Conservation (phyloP, 139 green algal species). For the Ettlia oleoabundans region DNA sequence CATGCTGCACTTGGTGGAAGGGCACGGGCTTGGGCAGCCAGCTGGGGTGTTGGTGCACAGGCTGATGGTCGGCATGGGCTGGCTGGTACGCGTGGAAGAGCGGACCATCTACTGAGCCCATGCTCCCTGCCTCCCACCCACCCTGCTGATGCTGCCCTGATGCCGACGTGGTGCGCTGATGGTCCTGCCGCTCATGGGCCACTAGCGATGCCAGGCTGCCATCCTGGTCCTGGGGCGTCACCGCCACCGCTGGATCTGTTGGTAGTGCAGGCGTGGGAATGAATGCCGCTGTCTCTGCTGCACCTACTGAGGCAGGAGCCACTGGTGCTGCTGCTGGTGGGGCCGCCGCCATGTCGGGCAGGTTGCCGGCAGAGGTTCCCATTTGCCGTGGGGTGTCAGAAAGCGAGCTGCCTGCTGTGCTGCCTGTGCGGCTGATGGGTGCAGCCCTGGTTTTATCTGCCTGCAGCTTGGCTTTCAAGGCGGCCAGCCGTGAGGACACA, state of each 20-base stretch:
- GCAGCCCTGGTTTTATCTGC: slow-evolving; percentile 24
- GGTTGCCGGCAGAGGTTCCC: neutral
- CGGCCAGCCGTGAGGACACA: slow-evolving; percentile 34
- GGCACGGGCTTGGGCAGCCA: slow-evolving; percentile 25
- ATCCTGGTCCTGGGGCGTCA: neutral
- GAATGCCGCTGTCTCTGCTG: neutral
- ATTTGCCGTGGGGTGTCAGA: neutral
- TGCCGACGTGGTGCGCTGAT: neutral
- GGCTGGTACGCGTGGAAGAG: slow-evolving; percentile 25
- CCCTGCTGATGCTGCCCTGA: neutral
- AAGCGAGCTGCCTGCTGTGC: slow-evolving; percentile 2
- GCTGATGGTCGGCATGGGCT: slow-evolving; percentile 19
- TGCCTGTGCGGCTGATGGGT: neutral
- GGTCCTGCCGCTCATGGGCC: neutral
- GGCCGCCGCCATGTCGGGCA: neutral
- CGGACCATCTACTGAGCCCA: neutral
- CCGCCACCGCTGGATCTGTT: neutral
- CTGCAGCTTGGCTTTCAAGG: slow-evolving; percentile 41
- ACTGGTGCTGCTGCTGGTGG: neutral
- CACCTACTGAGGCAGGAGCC: too few relatives aligned
- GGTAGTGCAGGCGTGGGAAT: neutral
- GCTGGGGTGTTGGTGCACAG: slow-evolving; percentile 6
- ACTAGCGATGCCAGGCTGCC: neutral
- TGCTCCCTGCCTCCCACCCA: neutral
- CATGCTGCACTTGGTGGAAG: neutral